phyloP scores from a whole-genome alignment of 257 asterid species.

The Thymus mandschuricus region DNA sequence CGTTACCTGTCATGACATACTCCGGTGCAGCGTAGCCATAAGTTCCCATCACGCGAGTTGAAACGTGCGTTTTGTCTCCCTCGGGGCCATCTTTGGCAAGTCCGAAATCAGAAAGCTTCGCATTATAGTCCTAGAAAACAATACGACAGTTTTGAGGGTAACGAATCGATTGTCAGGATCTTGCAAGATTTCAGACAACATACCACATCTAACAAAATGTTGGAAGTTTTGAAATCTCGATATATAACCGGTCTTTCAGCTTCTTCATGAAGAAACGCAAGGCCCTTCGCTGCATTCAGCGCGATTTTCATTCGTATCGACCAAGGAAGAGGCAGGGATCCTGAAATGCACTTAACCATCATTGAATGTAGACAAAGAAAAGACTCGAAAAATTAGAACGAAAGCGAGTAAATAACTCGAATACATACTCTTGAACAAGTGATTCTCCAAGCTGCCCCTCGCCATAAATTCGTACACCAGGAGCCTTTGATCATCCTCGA shows the following conservation, averaged over 20 bases:
- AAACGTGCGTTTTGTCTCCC: slow-evolving; percentile 85
- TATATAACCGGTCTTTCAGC: slow-evolving; percentile 76
- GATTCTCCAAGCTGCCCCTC: slow-evolving; percentile 94
- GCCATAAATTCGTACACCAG: slow-evolving; percentile 92
- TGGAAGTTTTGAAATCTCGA: slow-evolving; percentile 77
- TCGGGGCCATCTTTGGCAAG: slow-evolving; percentile 86
- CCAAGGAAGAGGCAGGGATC: slow-evolving; percentile 84
- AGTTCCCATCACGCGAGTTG: slow-evolving; percentile 91
- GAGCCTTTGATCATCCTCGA: slow-evolving; percentile 79
- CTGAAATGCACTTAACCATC: slow-evolving; percentile 24
- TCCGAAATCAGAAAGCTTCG: slow-evolving; percentile 89
- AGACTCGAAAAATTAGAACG: background rate
- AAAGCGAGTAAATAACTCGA: background rate
- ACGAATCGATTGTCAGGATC: background rate
- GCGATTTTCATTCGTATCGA: slow-evolving; percentile 72
- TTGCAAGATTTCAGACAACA: slow-evolving; percentile 32
- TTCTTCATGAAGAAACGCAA: slow-evolving; percentile 86
- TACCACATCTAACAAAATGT: slow-evolving; percentile 70
- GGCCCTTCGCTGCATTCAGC: slow-evolving; percentile 77
- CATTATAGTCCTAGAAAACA: slow-evolving; percentile 70
- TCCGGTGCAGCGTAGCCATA: slow-evolving; percentile 91
- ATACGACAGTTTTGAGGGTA: slow-evolving; percentile 28
- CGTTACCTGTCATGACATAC: slow-evolving; percentile 70
- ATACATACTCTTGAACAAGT: slow-evolving; percentile 79
- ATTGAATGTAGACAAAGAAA: background rate